phyloP scores from a whole-genome alignment of 2,329 filamentous ascomycete genomes.

The Volutella citrinella region DNA sequence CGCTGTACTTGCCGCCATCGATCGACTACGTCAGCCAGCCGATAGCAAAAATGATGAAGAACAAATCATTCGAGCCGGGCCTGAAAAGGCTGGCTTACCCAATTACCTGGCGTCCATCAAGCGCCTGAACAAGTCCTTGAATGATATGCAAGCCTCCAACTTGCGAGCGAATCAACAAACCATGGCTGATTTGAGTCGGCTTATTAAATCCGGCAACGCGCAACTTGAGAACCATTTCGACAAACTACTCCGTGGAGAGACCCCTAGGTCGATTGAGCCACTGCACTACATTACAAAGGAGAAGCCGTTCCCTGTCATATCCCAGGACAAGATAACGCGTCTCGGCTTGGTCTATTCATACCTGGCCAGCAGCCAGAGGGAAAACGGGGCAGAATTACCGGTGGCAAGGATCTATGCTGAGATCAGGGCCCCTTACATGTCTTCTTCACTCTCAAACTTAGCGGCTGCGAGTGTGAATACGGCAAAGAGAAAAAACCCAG shows the following conservation, averaged over 20 bases:
- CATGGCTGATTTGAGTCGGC: slow-evolving; percentile 71
- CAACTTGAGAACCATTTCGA: slow-evolving; percentile 85
- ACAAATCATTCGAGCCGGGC: slow-evolving; percentile 83
- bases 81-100: slow-evolving; percentile 74
- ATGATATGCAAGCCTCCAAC: slow-evolving; percentile 85
- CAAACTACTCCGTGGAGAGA: slow-evolving; percentile 70
- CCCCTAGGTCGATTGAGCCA: slow-evolving; percentile 78
- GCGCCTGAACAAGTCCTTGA: slow-evolving; percentile 79
- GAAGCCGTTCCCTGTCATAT: slow-evolving; percentile 76
- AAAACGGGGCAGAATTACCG: slow-evolving; percentile 59
- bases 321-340: slow-evolving; percentile 71
- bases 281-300: slow-evolving; percentile 91
- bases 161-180: slow-evolving; percentile 88
- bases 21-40: slow-evolving; percentile 82
- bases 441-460: slow-evolving; percentile 76
- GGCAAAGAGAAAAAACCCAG: slow-evolving; percentile 74
- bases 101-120: slow-evolving; percentile 89
- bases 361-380: slow-evolving; percentile 59
- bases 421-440: slow-evolving; percentile 82
- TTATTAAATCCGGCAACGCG: slow-evolving; percentile 75
- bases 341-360: slow-evolving; percentile 77
- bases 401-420: slow-evolving; percentile 83
- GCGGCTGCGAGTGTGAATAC: slow-evolving; percentile 83
- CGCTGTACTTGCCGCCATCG: slow-evolving; percentile 79
- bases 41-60: slow-evolving; percentile 92